Percentiles rank a stretch among this genome's conserved stretches.
These are phyloP conservation scores for Sporobolomyces pararoseus DNA, from an alignment of 768 basidiomycete species.

Conservation along the genomic window DNA sequence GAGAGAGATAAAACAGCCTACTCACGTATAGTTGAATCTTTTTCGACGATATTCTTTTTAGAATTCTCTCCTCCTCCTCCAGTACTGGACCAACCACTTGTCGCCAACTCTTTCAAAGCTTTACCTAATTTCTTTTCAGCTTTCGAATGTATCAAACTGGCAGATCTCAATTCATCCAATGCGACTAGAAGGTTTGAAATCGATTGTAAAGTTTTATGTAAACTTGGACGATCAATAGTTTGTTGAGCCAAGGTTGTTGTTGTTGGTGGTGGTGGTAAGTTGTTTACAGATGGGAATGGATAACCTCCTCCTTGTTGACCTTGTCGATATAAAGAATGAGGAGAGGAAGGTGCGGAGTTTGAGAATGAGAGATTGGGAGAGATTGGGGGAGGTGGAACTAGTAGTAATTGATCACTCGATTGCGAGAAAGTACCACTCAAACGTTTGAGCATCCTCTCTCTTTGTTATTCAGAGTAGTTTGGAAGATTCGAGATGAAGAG, in stretches of 20 bases:
- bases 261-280: slow-evolving; percentile 1
- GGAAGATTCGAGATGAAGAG: background rate
- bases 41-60: background rate
- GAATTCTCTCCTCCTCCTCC: slow-evolving; percentile 23
- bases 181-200: slow-evolving; percentile 37
- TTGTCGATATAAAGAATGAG: too few relatives aligned
- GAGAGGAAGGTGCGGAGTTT: slow-evolving; percentile 9
- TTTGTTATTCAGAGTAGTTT: background rate
- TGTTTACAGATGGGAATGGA: background rate
- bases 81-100: too few relatives aligned
- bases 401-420: background rate
- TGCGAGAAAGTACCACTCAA: slow-evolving; percentile 20
- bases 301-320: too few relatives aligned
- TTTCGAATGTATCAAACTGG: slow-evolving; percentile 9
- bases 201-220: slow-evolving; percentile 33
- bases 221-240: slow-evolving; percentile 33
- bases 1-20: too few relatives aligned
- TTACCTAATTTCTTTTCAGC: slow-evolving; percentile 31
- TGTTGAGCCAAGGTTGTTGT: background rate
- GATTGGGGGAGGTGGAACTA: slow-evolving; percentile 1
- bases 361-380: background rate
- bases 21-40: slow-evolving; percentile 18
- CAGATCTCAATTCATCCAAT: slow-evolving; percentile 36
- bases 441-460: slow-evolving; percentile 25
- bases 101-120: slow-evolving; percentile 31